Base-by-base conservation (phyloP, 106 monocot genomes). In the Dendrobium officinale region DNA sequence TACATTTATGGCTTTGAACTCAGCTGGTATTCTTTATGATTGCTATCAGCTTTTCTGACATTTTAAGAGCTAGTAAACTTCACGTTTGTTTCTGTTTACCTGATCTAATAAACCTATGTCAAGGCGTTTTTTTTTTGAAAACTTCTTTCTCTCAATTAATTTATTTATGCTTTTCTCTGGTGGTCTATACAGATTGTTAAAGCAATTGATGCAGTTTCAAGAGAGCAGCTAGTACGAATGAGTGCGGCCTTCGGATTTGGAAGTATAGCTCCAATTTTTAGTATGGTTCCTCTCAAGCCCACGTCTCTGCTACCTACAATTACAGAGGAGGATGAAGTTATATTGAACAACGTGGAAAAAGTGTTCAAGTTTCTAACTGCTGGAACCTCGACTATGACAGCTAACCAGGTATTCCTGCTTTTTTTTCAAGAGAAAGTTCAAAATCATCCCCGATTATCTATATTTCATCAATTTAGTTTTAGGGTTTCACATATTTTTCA, bases 131-230 rank as follows among this genome's bases (percentile, higher is more conserved):
- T 22, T 1, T 22, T 5, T 20, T n/a, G 4, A 58, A 58, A 20
- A 58, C 1, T 58, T 58, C 20, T 22, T 61, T 61, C 61, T 8
- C 20, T 22, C n/a, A 13, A 74, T 4, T 73, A 16, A 73, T 18
- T 18, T 19, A 18, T 16, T 11, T 40, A 4, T 73, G 11, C 33
- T 73, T 73, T 42, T 5, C 41, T 42, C 9, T 77, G 22, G 17
- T 33, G 55, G 4, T 59, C 45, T 22, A 74, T 86, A 58, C 82
- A 98, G 98, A 91, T 98, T 82, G 98, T 98, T 42, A 98, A 95
- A 84, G 95, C 92, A 72, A 95, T 98, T 73, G 98, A 98, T 86
- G 98, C 98, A 42, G 70, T 98, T 80, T 98, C 98, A 79, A 91
- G 98, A 55, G 90, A 95, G 48, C 98, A 98, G 84, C 72, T 95